Evolutionary conservation across 106 monocot genomes (phyloP).

Genomic region (Iris macrosiphon): DNA sequence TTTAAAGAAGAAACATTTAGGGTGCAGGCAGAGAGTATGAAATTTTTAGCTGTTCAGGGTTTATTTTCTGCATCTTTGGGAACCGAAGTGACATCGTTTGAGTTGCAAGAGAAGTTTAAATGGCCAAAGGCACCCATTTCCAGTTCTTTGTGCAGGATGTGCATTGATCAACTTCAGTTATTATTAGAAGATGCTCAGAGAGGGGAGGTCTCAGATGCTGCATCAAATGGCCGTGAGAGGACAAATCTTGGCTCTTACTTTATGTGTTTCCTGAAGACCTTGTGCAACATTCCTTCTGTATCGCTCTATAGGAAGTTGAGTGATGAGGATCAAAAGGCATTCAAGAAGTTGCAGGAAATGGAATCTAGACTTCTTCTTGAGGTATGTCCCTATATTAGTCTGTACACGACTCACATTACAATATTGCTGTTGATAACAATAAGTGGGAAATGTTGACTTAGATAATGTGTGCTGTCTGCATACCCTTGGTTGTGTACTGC

Average conservation of each 20-base stretch:
- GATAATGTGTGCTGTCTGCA: too few species aligned
- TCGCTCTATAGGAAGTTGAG: slow-evolving; percentile 67
- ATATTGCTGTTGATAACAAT: too few species aligned
- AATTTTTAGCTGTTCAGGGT: slow-evolving; percentile 92
- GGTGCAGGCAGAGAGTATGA: slow-evolving; percentile 75
- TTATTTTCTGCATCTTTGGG: slow-evolving; percentile 93
- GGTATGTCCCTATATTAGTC: slow-evolving; percentile 32
- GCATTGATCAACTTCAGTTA: slow-evolving; percentile 78
- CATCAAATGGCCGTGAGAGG: slow-evolving; percentile 20
- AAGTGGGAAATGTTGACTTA: too few species aligned
- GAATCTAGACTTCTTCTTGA: slow-evolving; percentile 67
- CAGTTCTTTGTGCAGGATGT: slow-evolving; percentile 53
- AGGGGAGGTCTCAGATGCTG: slow-evolving; percentile 31
- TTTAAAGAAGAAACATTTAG: slow-evolving; percentile 50
- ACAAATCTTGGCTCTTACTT: slow-evolving; percentile 85
- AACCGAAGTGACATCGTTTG: slow-evolving; percentile 92
- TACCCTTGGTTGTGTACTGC: too few species aligned
- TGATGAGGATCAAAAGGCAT: slow-evolving; percentile 69
- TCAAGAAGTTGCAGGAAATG: slow-evolving; percentile 56
- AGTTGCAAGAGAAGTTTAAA: slow-evolving; percentile 91
- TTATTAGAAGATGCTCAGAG: slow-evolving; percentile 92
- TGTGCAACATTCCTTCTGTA: slow-evolving; percentile 87
- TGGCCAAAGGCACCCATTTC: slow-evolving; percentile 86
- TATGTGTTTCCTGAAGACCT: slow-evolving; percentile 61
- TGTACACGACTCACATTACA: too few species aligned